Percentiles rank a stretch among this genome's conserved stretches.
phyloP scores from a whole-genome alignment of 2,329 filamentous ascomycete genomes.

The Aureobasidium leucospermi region DNA sequence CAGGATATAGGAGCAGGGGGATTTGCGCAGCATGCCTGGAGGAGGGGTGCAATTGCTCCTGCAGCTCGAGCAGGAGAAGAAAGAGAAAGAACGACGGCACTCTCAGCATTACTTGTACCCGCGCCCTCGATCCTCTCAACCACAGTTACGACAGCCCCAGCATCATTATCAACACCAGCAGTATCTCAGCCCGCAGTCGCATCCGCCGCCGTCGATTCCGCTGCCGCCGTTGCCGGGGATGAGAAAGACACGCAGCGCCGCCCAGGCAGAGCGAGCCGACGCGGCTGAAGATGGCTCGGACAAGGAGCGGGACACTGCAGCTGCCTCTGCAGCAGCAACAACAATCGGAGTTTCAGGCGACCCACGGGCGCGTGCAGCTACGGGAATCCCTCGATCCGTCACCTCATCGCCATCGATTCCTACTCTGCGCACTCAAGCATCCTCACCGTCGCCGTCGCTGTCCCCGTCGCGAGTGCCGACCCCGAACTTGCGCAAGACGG shows the following conservation, averaged over 20 bases:
- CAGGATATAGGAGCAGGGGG: background rate
- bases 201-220: constrained; percentile 10
- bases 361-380: background rate
- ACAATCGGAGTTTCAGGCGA: background rate
- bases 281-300: background rate
- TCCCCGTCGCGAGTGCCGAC: constrained; percentile 20
- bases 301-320: background rate
- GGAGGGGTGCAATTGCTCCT: constrained; percentile 5
- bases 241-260: background rate
- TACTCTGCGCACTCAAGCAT: constrained; percentile 42
- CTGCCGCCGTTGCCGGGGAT: constrained; percentile 12
- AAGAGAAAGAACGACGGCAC: background rate
- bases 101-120: background rate
- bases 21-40: background rate
- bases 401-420: constrained; percentile 20
- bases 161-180: background rate
- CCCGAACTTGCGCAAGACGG: constrained; percentile 65
- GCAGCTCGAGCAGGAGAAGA: constrained; percentile 2
- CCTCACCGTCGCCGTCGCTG: constrained; percentile 44
- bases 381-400: constrained; percentile 15
- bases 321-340: background rate
- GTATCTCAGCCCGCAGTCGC: background rate
- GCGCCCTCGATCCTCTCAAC: background rate
- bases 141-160: background rate
- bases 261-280: background rate